Conservation (phyloP, 805 yeast species). For the Candida adriatica region DNA sequence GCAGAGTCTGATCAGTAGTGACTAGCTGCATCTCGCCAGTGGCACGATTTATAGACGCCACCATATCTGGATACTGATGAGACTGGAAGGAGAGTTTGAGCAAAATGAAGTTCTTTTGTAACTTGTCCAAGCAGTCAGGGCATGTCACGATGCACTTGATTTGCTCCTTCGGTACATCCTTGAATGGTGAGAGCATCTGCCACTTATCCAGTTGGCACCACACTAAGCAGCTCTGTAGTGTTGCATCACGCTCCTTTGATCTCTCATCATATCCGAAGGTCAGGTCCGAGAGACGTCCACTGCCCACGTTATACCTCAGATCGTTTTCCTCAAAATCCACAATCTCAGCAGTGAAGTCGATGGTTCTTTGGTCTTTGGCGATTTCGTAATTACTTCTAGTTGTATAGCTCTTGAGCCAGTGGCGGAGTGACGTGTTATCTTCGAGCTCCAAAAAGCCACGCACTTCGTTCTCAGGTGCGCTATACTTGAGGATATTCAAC, state of each 20-base stretch:
- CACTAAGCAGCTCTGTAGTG: slow-evolving; percentile 6
- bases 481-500: slow-evolving; percentile 7
- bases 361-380: slow-evolving; percentile 1
- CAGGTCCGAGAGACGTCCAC: neutral
- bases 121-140: slow-evolving; percentile 10
- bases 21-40: slow-evolving; percentile 14
- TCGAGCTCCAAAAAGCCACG: slow-evolving; percentile 8
- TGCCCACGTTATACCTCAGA: slow-evolving; percentile 6
- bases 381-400: neutral
- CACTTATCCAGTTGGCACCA: slow-evolving; percentile 17
- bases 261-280: neutral
- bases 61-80: slow-evolving; percentile 7
- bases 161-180: slow-evolving; percentile 3
- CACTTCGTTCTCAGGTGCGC: slow-evolving; percentile 1
- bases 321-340: slow-evolving; percentile 19
- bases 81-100: slow-evolving; percentile 11
- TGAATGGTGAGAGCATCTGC: slow-evolving; percentile 17
- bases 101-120: slow-evolving; percentile 13
- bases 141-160: slow-evolving; percentile 11
- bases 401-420: slow-evolving; percentile 7
- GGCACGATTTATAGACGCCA: slow-evolving; percentile 14
- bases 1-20: slow-evolving; percentile 11
- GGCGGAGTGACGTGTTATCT: slow-evolving; percentile 2
- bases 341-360: slow-evolving; percentile 11
- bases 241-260: neutral